Conservation (phyloP, 768 basidiomycete species). For the Trametes sanguinea region DNA sequence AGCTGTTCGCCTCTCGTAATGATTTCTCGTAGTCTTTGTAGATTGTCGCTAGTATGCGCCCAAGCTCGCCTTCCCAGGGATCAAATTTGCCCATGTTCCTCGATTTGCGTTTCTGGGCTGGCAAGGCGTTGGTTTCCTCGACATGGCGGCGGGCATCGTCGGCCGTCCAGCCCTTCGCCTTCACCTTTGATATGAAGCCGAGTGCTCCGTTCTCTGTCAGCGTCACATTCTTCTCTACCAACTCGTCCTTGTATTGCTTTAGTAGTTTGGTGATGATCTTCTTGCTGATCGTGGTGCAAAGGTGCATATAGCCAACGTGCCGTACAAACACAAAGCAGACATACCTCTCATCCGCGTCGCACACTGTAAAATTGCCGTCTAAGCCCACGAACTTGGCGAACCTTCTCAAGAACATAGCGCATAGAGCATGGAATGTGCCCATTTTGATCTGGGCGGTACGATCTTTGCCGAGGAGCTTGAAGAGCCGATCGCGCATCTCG, state of each 20-base stretch:
- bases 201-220: slow-evolving; percentile 57
- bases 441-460: slow-evolving; percentile 54
- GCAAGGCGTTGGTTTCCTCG: slow-evolving; percentile 6
- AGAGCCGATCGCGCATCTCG: slow-evolving; percentile 78
- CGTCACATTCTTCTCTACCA: slow-evolving; percentile 48
- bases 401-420: slow-evolving; percentile 69
- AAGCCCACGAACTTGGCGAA: slow-evolving; percentile 60
- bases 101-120: slow-evolving; percentile 1
- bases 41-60: slow-evolving; percentile 48
- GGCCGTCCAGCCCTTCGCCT: slow-evolving; percentile 60
- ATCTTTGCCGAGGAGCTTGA: slow-evolving; percentile 64
- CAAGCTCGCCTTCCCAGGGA: slow-evolving; percentile 5
- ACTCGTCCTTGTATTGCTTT: slow-evolving; percentile 52
- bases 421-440: slow-evolving; percentile 83
- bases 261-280: slow-evolving; percentile 62
- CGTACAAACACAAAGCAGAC: slow-evolving; percentile 15
- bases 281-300: slow-evolving; percentile 46
- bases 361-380: slow-evolving; percentile 76
- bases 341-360: slow-evolving; percentile 79
- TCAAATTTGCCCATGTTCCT: neutral
- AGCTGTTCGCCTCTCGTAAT: slow-evolving; percentile 61
- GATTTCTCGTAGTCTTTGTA: slow-evolving; percentile 68
- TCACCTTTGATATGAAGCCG: slow-evolving; percentile 71
- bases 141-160: slow-evolving; percentile 38
- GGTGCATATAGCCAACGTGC: slow-evolving; percentile 4